Percentiles rank a stretch among this genome's conserved stretches.
Evolutionary conservation across 495 filamentous ascomycete genomes (phyloP).

Genomic region (Penicillium coprophilum): DNA sequence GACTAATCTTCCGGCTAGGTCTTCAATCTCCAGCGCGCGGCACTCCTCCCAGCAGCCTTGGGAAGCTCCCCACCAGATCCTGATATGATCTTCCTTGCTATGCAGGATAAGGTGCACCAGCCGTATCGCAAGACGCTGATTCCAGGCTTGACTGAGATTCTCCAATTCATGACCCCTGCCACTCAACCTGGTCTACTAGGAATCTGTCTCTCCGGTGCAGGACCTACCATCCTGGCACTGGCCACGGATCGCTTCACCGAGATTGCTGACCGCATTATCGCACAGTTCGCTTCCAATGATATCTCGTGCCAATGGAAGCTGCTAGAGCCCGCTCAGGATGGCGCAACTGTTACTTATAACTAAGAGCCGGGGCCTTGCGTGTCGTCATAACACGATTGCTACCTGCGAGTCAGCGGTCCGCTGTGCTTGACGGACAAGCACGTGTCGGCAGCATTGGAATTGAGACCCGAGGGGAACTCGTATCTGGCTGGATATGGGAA

Average conservation of each 20-base stretch:
- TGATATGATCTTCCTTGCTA: conserved; percentile 88
- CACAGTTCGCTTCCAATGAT: conserved; percentile 60
- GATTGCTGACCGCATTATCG: conserved; percentile 76
- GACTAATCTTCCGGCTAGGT: conserved; percentile 47
- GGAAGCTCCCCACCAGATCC: conserved; percentile 87
- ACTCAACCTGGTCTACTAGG: conserved; percentile 85
- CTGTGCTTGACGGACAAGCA: conserved; percentile 1
- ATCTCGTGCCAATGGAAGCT: conserved; percentile 86
- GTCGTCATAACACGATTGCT: conserved; percentile 6
- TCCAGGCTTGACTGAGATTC: conserved; percentile 85
- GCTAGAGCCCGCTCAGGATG: conserved; percentile 81
- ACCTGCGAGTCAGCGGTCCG: not conserved
- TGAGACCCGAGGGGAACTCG: not conserved
- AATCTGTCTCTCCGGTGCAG: conserved; percentile 90
- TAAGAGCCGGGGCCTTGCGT: conserved; percentile 18
- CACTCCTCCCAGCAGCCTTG: conserved; percentile 80
- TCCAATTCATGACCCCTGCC: conserved; percentile 78
- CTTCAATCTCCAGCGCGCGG: conserved; percentile 92
- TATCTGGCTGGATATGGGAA: not conserved
- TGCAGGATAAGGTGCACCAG: conserved; percentile 98
- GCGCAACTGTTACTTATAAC: conserved; percentile 58
- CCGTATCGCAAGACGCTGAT: conserved; percentile 87
- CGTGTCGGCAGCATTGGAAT: not conserved
- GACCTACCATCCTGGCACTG: conserved; percentile 89
- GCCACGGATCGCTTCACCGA: conserved; percentile 82